Evolutionary conservation across 1,284 basidiomycete species (phyloP), one percentile per base, ranked within the genome.

Genomic region (Ganoderma lucidum): DNA sequence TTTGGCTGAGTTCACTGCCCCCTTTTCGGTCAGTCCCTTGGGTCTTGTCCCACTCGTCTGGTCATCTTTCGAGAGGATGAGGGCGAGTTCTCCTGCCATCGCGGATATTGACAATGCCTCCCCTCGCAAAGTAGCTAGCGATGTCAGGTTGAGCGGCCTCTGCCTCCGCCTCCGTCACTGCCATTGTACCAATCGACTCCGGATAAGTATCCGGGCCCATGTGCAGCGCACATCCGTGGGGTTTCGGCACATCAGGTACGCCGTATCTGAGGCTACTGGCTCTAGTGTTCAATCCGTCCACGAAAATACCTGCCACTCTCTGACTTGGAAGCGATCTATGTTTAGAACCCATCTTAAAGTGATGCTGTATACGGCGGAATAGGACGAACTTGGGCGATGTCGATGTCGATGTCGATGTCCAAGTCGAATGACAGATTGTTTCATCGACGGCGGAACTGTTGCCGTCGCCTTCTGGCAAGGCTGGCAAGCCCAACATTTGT

Each of bases 361-460:
- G 28, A 30, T 14, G 14, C 53, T 56, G 53, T 35, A 56, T 32
- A 35, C 9, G 23, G 51, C 23, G 23, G 23, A 28, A 14, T 30
- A 53, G 0, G 28, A 30, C 10, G 23, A 53, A 56, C 53, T 10
- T 2, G 39, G 56, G 56, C 37, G 9, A 39, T 39, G 56, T 23
- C n/a, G 23, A 23, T 23, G 23, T 23, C 23, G 23, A 23, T 23
- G 23, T 23, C 23, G 23, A 23, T 23, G 23, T 23, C 23, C 23
- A 23, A 23, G 23, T 23, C 23, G 17, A 23, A 37, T 42, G 59
- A 42, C 59, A 61, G 59, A 61, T 61, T 61, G 59, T 42, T 42
- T 61, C 59, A 56, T 8, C 53, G 1, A 5, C 15, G 15, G 15
- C 30, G 15, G 32, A 42, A 60, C 10, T 9, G 37, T 61, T 39